Base-by-base conservation (phyloP, 352 stramenopile genomes). In the Nothophytophthora sp. region DNA sequence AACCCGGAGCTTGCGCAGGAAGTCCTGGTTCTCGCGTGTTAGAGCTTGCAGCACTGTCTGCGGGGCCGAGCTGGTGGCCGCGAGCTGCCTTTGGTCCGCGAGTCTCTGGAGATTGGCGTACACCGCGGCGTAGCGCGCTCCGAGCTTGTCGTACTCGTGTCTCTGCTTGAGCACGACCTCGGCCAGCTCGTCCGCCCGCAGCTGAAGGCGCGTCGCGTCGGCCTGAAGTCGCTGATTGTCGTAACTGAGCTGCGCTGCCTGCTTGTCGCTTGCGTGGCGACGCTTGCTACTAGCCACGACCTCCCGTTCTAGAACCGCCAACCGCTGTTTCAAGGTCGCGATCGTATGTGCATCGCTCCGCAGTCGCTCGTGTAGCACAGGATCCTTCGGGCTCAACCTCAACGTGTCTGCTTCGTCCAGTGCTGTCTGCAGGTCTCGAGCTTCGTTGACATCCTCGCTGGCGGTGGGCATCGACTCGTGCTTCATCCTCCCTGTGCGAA, bases 141-240 rank as follows among this genome's bases (percentile, higher is more conserved):
- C 73, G n/a, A 92, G 70, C 36, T 86, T 90, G 38, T 86, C 73
- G 52, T 78, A 86, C 18, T 76, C 68, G 34, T 87, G 72, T 15
- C 76, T 80, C 36, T 88, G 75, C 46, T 80, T 55, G 12, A 77
- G 35, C 23, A 70, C 63, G 2, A 65, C 51, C 22, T 69, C 70
- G 27, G 84, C 70, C 8, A 87, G 35, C 2, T 86, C 76, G 12
- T 73, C 44, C 10, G 81, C 38, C n/a, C 79, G 68, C 27, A 32
- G 42, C 20, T 57, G 34, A 4, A 87, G 67, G 40, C 71, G 57
- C 2, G 34, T 46, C n/a, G 72, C 75, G 6, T 84, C 71, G 1
- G 19, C 18, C 15, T 67, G 35, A 20, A 87, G 41, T 6, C 55
- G 45, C 11, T 81, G 64, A 23, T 81, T 83, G 33, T 84, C 73